These are phyloP conservation scores for Xylaria cubensis DNA, from an alignment of 495 filamentous ascomycete genomes.

Conservation along the genomic window DNA sequence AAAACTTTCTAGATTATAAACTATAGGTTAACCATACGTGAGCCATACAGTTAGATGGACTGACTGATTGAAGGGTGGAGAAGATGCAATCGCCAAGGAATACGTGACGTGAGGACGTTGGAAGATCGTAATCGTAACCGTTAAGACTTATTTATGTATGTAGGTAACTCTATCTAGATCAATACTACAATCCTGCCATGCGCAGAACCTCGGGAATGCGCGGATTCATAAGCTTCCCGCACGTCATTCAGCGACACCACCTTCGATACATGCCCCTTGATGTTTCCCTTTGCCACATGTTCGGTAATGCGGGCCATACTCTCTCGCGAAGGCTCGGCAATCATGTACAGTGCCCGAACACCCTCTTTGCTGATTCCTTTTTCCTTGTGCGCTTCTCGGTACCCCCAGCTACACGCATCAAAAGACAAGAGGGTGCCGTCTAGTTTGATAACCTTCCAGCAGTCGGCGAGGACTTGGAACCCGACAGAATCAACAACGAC, in stretches of 20 bases:
- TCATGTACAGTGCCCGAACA: neutral
- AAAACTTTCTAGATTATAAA: neutral
- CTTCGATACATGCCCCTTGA: neutral
- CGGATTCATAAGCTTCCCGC: slow-evolving; percentile 4
- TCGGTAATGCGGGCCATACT: neutral
- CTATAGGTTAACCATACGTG: neutral
- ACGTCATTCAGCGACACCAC: neutral
- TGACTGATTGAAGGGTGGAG: too few species aligned
- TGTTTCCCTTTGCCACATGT: neutral
- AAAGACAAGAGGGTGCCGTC: neutral
- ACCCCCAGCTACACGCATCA: neutral
- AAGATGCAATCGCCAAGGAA: neutral
- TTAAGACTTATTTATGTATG: neutral
- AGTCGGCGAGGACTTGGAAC: neutral
- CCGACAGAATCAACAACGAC: slow-evolving; percentile 2
- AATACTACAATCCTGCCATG: neutral
- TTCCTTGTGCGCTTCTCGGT: neutral
- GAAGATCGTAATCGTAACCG: neutral
- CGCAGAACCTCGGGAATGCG: neutral
- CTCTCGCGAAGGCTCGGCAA: slow-evolving; percentile 5
- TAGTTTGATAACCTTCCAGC: neutral
- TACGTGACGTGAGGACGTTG: neutral
- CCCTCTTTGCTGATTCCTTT: neutral
- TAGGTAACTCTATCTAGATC: neutral
- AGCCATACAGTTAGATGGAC: neutral